Percentiles rank a stretch among this genome's conserved stretches.
Evolutionary conservation across 805 yeast genomes (phyloP).

Genomic region (Saitoella complicata): DNA sequence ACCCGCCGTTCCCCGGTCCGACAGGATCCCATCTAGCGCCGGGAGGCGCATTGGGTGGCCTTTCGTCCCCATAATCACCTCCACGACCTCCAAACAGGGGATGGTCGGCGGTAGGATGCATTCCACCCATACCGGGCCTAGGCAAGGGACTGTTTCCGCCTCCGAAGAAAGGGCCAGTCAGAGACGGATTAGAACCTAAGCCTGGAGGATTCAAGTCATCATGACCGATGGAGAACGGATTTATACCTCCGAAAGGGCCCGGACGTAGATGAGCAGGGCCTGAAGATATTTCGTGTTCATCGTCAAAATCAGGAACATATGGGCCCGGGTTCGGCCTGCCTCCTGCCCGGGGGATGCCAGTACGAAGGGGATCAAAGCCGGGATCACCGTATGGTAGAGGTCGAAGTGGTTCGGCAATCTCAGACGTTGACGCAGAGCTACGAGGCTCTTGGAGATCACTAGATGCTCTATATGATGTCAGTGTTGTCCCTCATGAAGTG

Average conservation of each 20-base stretch:
- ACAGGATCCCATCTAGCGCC: too few relatives aligned
- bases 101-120: conserved; percentile 14
- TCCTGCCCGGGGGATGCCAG: background rate
- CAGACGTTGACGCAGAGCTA: too few relatives aligned
- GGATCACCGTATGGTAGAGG: conserved; percentile 11
- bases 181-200: conserved; percentile 21
- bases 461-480: background rate
- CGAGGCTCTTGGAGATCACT: too few relatives aligned
- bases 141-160: conserved; percentile 11
- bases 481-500: conserved; percentile 2
- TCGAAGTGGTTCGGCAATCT: conserved; percentile 5
- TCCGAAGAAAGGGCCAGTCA: conserved; percentile 18
- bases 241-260: conserved; percentile 2
- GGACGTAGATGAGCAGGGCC: conserved; percentile 3
- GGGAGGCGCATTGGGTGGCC: too few relatives aligned
- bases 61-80: conserved; percentile 7
- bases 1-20: too few relatives aligned
- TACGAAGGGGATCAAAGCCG: background rate
- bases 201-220: conserved; percentile 27
- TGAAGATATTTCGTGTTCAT: conserved; percentile 21
- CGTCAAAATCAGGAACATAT: conserved; percentile 27
- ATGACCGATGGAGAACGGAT: conserved; percentile 21
- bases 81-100: conserved; percentile 11
- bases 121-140: conserved; percentile 8
- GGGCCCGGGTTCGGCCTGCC: background rate